Base-by-base conservation (phyloP, 768 basidiomycete genomes). In the Pisolithus marmoratus region DNA sequence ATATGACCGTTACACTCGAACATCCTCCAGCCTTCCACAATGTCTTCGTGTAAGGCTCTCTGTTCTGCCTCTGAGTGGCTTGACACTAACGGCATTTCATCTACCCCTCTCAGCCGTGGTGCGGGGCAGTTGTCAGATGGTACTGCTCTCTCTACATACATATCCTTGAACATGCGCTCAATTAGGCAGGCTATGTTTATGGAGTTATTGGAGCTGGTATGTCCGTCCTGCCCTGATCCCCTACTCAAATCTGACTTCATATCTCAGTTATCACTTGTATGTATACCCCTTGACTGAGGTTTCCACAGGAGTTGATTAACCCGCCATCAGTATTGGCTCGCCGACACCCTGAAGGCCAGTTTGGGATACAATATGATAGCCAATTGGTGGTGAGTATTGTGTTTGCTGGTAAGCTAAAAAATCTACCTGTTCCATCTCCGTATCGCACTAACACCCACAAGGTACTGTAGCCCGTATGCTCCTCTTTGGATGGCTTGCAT, bases 381-480 rank as follows among this genome's bases (percentile, higher is more conserved):
- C 81, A 71, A 14, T 76, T 78, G 1, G 69, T 95, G 40, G 77
- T 74, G 49, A 78, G 87, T 62, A 70, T 91, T 55, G 79, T 78
- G 2, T 96, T 95, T 57, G 93, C 85, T 31, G 94, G 94, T 45
- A 85, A 82, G 29, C 72, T 85, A 23, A 85, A 29, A 29, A 29
- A 6, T 8, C 8, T 8, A 29, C 11, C 29, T 11, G 3, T 29
- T 29, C 29, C 29, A 29, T 8, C 29, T 8, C 27, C 85, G 90
- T n/a, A n/a, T n/a, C n/a, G n/a, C n/a, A 70, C 84, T 82, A 61
- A 65, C 87, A 54, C 9, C 72, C 79, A 38, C 88, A 88, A 67
- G 93, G 93, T 15, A 89, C 85, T 8, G 69, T 94, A n/a, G 75
- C 92, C 9, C 92, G 93, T 31, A 91, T 90, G 89, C 69, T 93